Evolutionary conservation across 2,329 filamentous ascomycete genomes (phyloP).

Genomic region (Plenodomus tracheiphilus): DNA sequence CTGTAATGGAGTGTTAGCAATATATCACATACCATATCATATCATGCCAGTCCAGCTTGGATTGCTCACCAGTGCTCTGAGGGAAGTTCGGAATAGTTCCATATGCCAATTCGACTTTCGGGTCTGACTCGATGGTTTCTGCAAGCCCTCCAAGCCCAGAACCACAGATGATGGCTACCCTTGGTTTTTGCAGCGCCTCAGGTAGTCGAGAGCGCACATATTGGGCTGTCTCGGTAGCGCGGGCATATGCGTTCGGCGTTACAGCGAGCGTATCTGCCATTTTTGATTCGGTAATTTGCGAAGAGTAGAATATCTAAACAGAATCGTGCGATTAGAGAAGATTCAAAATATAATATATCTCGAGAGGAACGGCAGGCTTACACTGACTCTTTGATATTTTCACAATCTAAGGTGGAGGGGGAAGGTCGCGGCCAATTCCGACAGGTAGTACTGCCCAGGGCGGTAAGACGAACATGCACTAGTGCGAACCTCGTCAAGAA

Average conservation of each 20-base stretch:
- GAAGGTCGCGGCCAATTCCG: slow-evolving; percentile 37
- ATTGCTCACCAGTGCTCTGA: slow-evolving; percentile 57
- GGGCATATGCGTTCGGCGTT: slow-evolving; percentile 44
- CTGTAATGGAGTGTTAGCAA: slow-evolving; percentile 23
- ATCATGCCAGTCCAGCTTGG: background rate
- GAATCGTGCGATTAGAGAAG: too few species aligned
- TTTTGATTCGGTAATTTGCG: background rate
- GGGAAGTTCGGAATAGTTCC: slow-evolving; percentile 65
- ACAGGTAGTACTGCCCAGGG: slow-evolving; percentile 27
- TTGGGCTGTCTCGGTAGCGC: slow-evolving; percentile 54
- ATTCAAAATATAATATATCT: background rate
- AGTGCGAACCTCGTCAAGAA: slow-evolving; percentile 28
- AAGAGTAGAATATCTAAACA: background rate
- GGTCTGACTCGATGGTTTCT: slow-evolving; percentile 56
- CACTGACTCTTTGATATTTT: slow-evolving; percentile 1
- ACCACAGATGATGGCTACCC: slow-evolving; percentile 66
- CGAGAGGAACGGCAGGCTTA: background rate
- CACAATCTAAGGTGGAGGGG: slow-evolving; percentile 25
- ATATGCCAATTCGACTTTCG: slow-evolving; percentile 60
- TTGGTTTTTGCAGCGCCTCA: slow-evolving; percentile 53
- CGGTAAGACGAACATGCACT: slow-evolving; percentile 23
- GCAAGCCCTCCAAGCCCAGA: slow-evolving; percentile 66
- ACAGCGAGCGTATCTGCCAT: slow-evolving; percentile 26
- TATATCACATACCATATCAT: background rate
- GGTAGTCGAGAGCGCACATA: slow-evolving; percentile 58